Evolutionary conservation across 1,284 basidiomycete genomes (phyloP), one percentile per base, ranked within the genome.

Genomic region (Melampsora larici-populina): DNA sequence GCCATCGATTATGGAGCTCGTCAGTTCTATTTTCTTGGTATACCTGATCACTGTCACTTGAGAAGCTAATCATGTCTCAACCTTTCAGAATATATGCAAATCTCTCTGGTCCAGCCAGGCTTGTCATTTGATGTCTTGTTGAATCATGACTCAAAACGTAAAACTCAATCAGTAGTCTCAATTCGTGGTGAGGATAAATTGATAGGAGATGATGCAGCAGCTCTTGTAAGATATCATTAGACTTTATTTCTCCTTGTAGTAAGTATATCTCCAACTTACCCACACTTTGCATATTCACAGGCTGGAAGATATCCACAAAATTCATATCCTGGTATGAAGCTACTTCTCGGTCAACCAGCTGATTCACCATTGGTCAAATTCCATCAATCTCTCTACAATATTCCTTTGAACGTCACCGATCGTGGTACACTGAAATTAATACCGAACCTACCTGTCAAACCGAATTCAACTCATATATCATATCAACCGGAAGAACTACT

Each of bases 131-230:
- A 99, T 85, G 93, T 99, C 43, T 87, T 99, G 48, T 87, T 99
- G 69, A 95, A 97, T 85, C 92, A 93, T 83, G 96, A 98, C 84
- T 96, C 93, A 58, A 98, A 97, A 86, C 88, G 96, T 80, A 99
- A 99, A 86, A 93, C 97, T 71, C 91, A 92, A 81, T 89, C 92
- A 29, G 89, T 90, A 1, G 92, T 97, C 0, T 91, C 81, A 88
- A 43, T 96, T 91, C 92, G 95, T 93, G 86, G 88, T 88, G 80
- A 89, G 82, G 58, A 81, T 81, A 5, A 83, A 62, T 66, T 78
- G 15, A 46, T 78, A 36, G 75, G 75, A 33, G 75, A 78, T 65
- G 67, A 70, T 33, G 75, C 75, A 49, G 67, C 68, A 24, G 31
- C 75, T 21, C 46, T 78, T 55, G 83, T 81, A 82, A 83, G 60